Base-by-base conservation (phyloP, 768 basidiomycete species). In the Gautieria morchelliformis region DNA sequence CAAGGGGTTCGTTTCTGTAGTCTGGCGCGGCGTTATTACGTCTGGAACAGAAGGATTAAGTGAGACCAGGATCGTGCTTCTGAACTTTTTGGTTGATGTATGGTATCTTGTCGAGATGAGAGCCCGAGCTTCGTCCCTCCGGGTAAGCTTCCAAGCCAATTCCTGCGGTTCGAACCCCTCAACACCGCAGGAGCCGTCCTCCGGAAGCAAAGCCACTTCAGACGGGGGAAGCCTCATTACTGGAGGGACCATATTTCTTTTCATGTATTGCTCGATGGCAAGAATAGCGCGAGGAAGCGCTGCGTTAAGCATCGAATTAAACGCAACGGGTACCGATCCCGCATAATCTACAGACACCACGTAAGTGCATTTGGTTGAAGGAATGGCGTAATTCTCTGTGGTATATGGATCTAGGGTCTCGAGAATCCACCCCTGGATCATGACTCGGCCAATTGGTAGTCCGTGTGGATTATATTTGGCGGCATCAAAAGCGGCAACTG, bases 361-460 rank as follows among this genome's bases (percentile, higher is more conserved):
- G 57, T 89, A 78, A 45, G 88, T 93, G 68, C 91, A 94, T 48
- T 87, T 72, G 40, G 93, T 91, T 4, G 93, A 96, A 1, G 94
- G 96, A 46, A 98, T 95, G 12, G 91, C 81, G 66, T 93, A 95
- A 61, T 91, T 92, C 70, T 95, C 93, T 59, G 85, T 85, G 22
- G 91, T 87, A 63, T 97, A 97, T 0, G 94, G 93, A 66, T 98
- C 95, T 48, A 98, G 79, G 4, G 95, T 97, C 73, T 99, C 93
- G 64, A 96, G 71, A 33, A 95, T 83, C 96, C 96, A 99, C 2
- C 89, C 95, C 64, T 97, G 93, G 6, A 99, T 72, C 62, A 89
- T 84, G 35, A 92, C 75, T 14, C 87, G 82, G 2, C 93, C 95
- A 15, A 89, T 74, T 0, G 91, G 89, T 9, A 91, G 76, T 1